Evolutionary conservation across 768 basidiomycete genomes (phyloP), one percentile per base, ranked within the genome.

Genomic region (Saitozyma sp.): DNA sequence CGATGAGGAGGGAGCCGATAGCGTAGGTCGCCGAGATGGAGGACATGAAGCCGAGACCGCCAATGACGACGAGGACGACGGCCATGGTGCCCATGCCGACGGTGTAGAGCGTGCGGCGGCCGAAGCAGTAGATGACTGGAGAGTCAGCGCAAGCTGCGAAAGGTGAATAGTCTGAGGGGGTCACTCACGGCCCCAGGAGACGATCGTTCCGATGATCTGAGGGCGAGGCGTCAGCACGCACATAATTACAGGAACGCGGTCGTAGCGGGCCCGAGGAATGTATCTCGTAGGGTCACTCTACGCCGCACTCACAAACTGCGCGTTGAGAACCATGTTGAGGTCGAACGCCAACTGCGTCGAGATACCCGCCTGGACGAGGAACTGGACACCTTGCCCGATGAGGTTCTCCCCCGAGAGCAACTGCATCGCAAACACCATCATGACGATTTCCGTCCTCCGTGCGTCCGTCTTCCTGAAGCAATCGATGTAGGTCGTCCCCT

Each of bases 391-490:
- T 60, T 78, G 74, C 45, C 19, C 41, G 41, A 70, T 73, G 51
- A 73, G 71, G 42, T 74, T 59, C 58, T 72, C 70, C 19, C 55
- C 55, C 20, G 55, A 20, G 40, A 45, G 39, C 9, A 13, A 9
- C 55, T 74, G 58, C 14, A 20, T 17, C 29, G 64, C 58, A 49
- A 68, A 74, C 37, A 67, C 58, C 67, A 67, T 64, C 67, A 62
- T 48, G 19, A 59, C 56, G 49, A 63, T 54, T 17, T 40, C 79
- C n/a, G 78, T 79, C 11, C 78, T 53, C 14, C 17, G 77, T 58
- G 2, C 63, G 56, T 82, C 77, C 53, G 68, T 66, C 1, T 76
- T 75, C n/a, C 61, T 61, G 76, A 79, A 80, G 67, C 76, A 78
- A 57, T 81, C 78, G 10, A 74, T 7, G 67, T 79, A 82, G 16